phyloP scores from a whole-genome alignment of 2,329 filamentous ascomycete species.

The Fusarium caatingaense region DNA sequence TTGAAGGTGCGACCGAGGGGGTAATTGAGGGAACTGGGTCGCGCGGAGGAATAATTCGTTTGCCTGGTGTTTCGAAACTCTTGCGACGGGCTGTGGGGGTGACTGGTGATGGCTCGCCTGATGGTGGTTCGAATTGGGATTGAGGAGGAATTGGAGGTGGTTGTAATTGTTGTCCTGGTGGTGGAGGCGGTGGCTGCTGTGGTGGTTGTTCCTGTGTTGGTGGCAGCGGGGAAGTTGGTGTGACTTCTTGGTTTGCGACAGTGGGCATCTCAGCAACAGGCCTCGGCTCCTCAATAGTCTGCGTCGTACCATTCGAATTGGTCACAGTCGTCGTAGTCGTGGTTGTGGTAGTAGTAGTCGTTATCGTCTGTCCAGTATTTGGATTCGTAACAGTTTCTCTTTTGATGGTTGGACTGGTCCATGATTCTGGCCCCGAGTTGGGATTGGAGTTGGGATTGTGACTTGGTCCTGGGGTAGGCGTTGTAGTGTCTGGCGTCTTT shows the following conservation, averaged over 20 bases:
- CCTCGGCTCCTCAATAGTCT: slow-evolving; percentile 38
- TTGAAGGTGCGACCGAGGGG: neutral
- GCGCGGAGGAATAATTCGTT: slow-evolving; percentile 38
- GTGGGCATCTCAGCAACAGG: slow-evolving; percentile 34
- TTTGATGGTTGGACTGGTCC: slow-evolving; percentile 20
- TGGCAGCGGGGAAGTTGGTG: slow-evolving; percentile 10
- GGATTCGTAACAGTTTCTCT: slow-evolving; percentile 32
- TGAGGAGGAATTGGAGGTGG: neutral
- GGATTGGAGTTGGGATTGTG: slow-evolving; percentile 10
- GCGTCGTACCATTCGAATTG: slow-evolving; percentile 40
- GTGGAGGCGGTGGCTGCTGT: slow-evolving; percentile 1
- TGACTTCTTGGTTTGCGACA: slow-evolving; percentile 23
- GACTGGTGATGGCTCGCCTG: slow-evolving; percentile 7
- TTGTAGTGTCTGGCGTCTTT: slow-evolving; percentile 7
- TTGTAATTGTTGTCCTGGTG: neutral
- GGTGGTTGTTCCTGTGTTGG: neutral
- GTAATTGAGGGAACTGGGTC: slow-evolving; percentile 26
- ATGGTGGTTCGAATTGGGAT: neutral
- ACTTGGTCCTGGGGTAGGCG: slow-evolving; percentile 13
- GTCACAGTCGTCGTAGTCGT: slow-evolving; percentile 48
- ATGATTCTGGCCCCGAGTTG: slow-evolving; percentile 24
- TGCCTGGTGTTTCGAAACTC: slow-evolving; percentile 42
- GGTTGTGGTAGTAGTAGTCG: slow-evolving; percentile 36
- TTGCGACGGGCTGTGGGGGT: slow-evolving; percentile 32
- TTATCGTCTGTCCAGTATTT: slow-evolving; percentile 43